Evolutionary conservation across 1,139 yeast genomes (phyloP).

Genomic region (Wickerhamomyces sp.): DNA sequence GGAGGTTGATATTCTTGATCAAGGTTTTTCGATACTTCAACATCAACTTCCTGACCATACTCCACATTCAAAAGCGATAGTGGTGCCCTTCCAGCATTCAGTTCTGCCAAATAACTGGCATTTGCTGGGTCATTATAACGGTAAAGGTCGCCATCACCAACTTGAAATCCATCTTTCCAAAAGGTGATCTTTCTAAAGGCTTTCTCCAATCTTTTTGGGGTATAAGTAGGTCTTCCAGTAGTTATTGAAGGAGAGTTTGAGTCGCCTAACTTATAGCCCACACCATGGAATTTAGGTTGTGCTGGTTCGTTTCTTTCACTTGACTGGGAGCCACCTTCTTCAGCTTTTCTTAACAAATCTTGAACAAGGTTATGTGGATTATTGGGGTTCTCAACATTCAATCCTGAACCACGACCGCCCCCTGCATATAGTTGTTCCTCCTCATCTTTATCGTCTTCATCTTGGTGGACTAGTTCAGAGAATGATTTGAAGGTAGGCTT

Average conservation of each 20-base stretch:
- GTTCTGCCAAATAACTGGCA: constrained; percentile 67
- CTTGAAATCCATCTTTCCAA: constrained; percentile 95
- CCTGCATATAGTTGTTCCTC: constrained; percentile 79
- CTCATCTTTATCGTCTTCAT: constrained; percentile 49
- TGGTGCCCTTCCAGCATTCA: constrained; percentile 94
- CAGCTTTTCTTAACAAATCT: constrained; percentile 58
- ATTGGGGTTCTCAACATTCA: constrained; percentile 89
- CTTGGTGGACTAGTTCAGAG: constrained; percentile 43
- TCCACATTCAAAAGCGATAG: constrained; percentile 73
- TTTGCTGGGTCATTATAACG: constrained; percentile 91
- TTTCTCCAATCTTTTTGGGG: constrained; percentile 39
- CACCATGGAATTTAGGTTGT: constrained; percentile 46
- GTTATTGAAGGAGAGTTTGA: constrained; percentile 40
- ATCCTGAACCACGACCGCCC: constrained; percentile 91
- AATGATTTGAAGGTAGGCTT: constrained; percentile 43
- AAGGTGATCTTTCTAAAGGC: constrained; percentile 79
- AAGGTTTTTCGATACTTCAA: constrained; percentile 71
- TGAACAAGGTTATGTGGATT: constrained; percentile 45
- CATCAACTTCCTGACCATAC: constrained; percentile 95
- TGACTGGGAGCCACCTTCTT: constrained; percentile 35
- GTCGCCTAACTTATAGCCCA: constrained; percentile 81
- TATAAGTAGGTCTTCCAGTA: constrained; percentile 26
- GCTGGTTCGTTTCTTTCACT: constrained; percentile 33
- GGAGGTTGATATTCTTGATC: constrained; percentile 83
- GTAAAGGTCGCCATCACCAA: constrained; percentile 83